Base-by-base conservation (phyloP, 23 red algal genomes). In the Gracilaria domingensis region DNA sequence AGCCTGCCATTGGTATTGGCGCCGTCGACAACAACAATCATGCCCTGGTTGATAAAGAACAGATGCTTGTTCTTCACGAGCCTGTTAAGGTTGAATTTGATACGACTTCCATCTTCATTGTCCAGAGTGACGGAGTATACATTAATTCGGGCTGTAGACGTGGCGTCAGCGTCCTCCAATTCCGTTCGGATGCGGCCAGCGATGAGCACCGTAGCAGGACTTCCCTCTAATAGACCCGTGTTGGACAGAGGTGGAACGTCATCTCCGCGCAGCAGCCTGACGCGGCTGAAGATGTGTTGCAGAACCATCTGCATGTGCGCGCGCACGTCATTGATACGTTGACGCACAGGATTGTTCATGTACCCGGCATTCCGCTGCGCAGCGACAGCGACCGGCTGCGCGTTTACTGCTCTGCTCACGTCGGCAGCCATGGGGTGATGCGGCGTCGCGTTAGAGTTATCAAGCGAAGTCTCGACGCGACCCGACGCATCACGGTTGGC, bases 21-120 rank as follows among this genome's bases (percentile, higher is more conserved):
- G 45, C 89, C 89, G 38, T 92, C 89, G 25, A 92, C 89, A 17
- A 84, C 58, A 4, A 84, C 89, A 60, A 92, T 34, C 79, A 84
- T 84, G 45, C 89, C 89, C 2, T 79, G 79, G 30, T 55, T 49
- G 12, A 92, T 36, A 24, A 92, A 92, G 7, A 92, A 53, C 16
- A 79, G 89, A 14, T 51, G 47, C 89, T 83, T 78, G 24, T 38
- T 62, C 5, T 25, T 36, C 4, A 60, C 4, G 11, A 92, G 28
- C 25, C 89, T 67, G 12, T 34, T 45, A 3, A 92, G 80, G 44
- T 92, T 45, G 23, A 92, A 54, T 30, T 92, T 92, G 38, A 92
- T 71, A 1, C 60, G 29, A 38, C 84, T 51, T 36, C 89, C 89
- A 26, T 92, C 89, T 37, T 84, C 89, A 55, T 65, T 84, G 69